Percentiles rank a stretch among this genome's conserved stretches.
Conservation (phyloP, 257 asterid genomes). For the Henckelia pumila region DNA sequence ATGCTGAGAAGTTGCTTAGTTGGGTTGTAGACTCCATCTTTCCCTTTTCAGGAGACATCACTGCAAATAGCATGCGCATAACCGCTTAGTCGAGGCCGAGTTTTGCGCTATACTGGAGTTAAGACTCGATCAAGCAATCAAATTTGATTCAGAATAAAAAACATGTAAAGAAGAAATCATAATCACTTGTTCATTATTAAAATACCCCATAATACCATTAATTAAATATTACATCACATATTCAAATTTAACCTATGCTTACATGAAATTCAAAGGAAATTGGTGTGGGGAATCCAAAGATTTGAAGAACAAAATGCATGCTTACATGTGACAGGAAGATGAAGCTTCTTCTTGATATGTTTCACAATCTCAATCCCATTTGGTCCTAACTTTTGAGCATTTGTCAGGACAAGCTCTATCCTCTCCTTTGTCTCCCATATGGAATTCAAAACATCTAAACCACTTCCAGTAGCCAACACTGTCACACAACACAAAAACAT, state of each 20-base stretch:
- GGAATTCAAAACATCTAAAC: slow-evolving; percentile 35
- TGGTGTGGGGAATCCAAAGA: not conserved
- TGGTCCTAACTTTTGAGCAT: slow-evolving; percentile 41
- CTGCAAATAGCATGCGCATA: slow-evolving; percentile 34
- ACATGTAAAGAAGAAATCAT: too few relatives aligned
- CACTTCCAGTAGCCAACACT: slow-evolving; percentile 56
- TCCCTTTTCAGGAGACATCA: slow-evolving; percentile 41
- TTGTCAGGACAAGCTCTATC: slow-evolving; percentile 50
- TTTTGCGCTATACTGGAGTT: not conserved
- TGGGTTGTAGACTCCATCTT: slow-evolving; percentile 31
- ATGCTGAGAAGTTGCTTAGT: slow-evolving; percentile 37
- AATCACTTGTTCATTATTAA: too few relatives aligned
- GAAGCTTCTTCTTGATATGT: slow-evolving; percentile 30
- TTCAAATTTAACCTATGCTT: not conserved
- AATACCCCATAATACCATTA: too few relatives aligned
- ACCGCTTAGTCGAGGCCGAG: not conserved
- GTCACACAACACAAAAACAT: slow-evolving; percentile 21
- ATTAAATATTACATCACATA: too few relatives aligned
- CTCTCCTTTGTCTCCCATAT: slow-evolving; percentile 40
- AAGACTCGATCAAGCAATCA: not conserved
- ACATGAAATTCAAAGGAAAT: too few relatives aligned
- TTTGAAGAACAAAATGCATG: not conserved
- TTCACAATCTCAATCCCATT: slow-evolving; percentile 33
- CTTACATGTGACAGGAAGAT: slow-evolving; percentile 49
- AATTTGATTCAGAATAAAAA: too few relatives aligned